phyloP scores from a whole-genome alignment of 371 early-diverging fungal genomes.

The Umbelopsis sp. region DNA sequence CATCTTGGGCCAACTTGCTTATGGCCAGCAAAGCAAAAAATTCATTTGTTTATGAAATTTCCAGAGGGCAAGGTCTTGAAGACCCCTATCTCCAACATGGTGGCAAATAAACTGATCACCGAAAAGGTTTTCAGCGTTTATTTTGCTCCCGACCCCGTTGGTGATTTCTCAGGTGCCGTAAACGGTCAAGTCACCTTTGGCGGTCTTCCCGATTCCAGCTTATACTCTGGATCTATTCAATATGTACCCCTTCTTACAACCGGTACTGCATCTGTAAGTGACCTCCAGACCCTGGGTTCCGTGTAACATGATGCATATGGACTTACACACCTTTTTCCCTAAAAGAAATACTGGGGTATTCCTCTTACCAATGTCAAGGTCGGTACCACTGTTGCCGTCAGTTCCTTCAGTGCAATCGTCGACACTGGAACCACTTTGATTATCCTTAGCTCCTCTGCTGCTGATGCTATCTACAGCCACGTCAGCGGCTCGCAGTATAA shows the following conservation, averaged over 20 bases:
- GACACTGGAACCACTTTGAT: constrained; percentile 30
- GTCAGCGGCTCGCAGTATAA: constrained; percentile 16
- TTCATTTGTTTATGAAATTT: neutral
- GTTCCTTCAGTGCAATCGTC: constrained; percentile 19
- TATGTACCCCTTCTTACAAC: neutral
- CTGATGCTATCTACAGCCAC: neutral
- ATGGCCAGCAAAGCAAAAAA: neutral
- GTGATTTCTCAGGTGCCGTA: neutral
- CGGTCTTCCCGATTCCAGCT: constrained; percentile 9
- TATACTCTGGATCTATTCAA: constrained; percentile 8
- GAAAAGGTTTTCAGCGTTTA: constrained; percentile 14
- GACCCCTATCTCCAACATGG: constrained; percentile 14
- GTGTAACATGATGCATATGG: too few relatives aligned
- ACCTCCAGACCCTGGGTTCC: neutral
- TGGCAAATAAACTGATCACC: neutral
- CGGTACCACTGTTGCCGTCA: constrained; percentile 3
- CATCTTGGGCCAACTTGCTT: neutral
- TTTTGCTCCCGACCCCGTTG: constrained; percentile 7
- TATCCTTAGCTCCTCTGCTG: constrained; percentile 19
- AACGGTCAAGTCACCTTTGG: constrained; percentile 21
- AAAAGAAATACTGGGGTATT: constrained; percentile 17
- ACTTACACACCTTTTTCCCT: neutral
- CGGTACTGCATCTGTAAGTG: neutral
- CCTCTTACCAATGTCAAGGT: constrained; percentile 1
- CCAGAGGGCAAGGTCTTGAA: constrained; percentile 5